Evolutionary conservation across 1,139 yeast species (phyloP), one percentile per base, ranked within the genome.

Genomic region (Kurtzmaniella quercitrusa): DNA sequence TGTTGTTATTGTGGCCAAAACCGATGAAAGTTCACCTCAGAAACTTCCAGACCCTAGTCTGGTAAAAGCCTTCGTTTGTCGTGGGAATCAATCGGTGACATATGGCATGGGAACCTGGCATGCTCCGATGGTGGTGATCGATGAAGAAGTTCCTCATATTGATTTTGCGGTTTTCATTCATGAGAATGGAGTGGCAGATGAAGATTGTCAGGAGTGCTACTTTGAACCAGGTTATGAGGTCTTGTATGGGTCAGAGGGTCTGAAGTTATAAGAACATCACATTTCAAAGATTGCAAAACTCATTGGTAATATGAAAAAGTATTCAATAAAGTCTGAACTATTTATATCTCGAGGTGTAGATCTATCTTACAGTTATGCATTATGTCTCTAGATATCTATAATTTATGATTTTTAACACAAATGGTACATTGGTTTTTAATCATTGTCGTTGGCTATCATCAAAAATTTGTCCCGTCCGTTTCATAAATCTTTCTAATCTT

Each of bases 111-210:
- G 74, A 0, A 62, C 63, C 2, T 71, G 75, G 76, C 98, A 91
- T 59, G 95, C 97, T 0, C 98, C 98, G 1, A 91, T 91, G 97
- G 84, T 91, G 34, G 93, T 88, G 6, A 60, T 78, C 21, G 80
- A 74, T 42, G 75, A 76, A 36, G 56, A 61, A 8, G 71, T 74
- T 9, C 66, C 78, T 1, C 60, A 69, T 45, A 61, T 87, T 21
- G 96, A 89, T 55, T 91, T 89, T 66, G 91, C 88, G 2, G 97
- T 91, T 14, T 68, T 88, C 43, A 84, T 88, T 40, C 86, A 85
- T 55, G 97, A 89, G 54, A 85, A 85, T 51, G 93, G 88, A 1
- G 81, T 84, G 0, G 74, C 83, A 0, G 81, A 80, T 9, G 94
- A 87, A 52, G 96, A 89, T 56, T 84, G 93, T 55, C 84, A 87